These are phyloP conservation scores for Beauveria australis DNA, from an alignment of 2,329 filamentous ascomycete species.

Conservation along the genomic window DNA sequence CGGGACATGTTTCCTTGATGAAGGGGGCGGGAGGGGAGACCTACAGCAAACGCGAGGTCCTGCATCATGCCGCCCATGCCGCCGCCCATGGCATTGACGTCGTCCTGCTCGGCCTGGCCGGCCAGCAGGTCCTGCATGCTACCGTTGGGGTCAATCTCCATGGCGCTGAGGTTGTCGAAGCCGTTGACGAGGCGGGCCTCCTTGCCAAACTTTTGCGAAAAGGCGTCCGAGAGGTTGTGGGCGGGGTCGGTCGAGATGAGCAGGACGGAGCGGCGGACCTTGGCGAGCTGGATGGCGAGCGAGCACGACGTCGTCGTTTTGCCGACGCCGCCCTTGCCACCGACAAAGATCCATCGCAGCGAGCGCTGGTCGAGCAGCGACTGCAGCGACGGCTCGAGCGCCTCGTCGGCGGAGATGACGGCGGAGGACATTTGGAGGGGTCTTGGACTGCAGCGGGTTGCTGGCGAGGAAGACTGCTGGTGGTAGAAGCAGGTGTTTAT, in stretches of 20 bases:
- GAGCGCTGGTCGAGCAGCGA: conserved; percentile 91
- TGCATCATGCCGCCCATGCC: conserved; percentile 95
- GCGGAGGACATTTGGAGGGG: conserved; percentile 30
- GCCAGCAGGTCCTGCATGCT: conserved; percentile 93
- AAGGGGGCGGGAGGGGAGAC: conserved; percentile 20
- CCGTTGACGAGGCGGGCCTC: conserved; percentile 88
- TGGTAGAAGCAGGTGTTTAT: neutral
- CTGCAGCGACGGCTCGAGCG: conserved; percentile 87
- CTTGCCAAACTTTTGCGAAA: conserved; percentile 98
- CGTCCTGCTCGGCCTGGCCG: conserved; percentile 58
- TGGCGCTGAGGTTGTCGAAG: conserved; percentile 88
- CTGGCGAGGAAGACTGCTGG: neutral
- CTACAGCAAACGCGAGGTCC: conserved; percentile 87
- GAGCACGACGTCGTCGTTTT: conserved; percentile 99
- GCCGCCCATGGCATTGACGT: conserved; percentile 58
- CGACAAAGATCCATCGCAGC: conserved; percentile 97
- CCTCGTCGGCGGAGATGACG: conserved; percentile 48
- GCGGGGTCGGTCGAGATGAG: conserved; percentile 98
- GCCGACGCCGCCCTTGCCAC: conserved; percentile 95
- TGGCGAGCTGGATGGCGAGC: conserved; percentile 93
- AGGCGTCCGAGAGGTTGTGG: conserved; percentile 95
- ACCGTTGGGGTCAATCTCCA: conserved; percentile 98
- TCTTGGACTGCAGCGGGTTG: neutral
- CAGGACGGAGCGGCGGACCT: conserved; percentile 87
- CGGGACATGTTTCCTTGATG: neutral